Evolutionary conservation across 148 eudicot species (phyloP), one percentile per base, ranked within the genome.

Genomic region (Hydrangea macrophylla): DNA sequence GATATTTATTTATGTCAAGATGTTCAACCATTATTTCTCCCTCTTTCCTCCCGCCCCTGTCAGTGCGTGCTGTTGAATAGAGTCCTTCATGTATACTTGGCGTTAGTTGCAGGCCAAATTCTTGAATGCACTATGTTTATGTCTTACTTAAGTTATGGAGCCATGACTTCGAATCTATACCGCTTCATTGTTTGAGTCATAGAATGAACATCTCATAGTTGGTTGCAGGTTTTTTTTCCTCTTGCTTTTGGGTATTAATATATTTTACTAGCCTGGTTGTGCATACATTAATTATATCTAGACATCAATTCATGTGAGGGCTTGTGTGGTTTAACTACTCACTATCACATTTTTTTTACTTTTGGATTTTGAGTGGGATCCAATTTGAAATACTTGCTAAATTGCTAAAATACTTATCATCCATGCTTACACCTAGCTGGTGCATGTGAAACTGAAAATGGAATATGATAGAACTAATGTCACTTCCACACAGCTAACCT

Each of bases 341-440:
- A 11, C n/a, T n/a, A 2, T 56, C 32, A 56, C 11, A 20, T 25
- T 55, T 55, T 22, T 7, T 55, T 24, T 22, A 25, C 6, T 24
- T 23, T 55, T 55, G 23, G 58, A 55, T 55, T 39, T 39, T 62
- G 66, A 62, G 25, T 40, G 31, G 32, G n/a, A 28, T 64, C 36
- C n/a, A 7, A 44, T 64, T 28, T 20, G 35, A 27, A 64, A 12
- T 64, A 23, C 55, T 64, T 64, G 55, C 67, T 25, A 25, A 2
- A 48, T 48, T 48, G 12, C 5, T 56, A 1, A 55, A 11, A 26
- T 56, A 56, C 33, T 56, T 56, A 9, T 2, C 7, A 9, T 2
- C 7, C 53, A 48, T 48, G 4, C 17, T 48, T 48, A 1, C n/a
- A 22, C 53, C 3, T 48, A 3, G 53, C 22, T 48, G 22, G 53